A percentile compares a stretch with the other conserved stretches of the same genome.
phyloP scores from a whole-genome alignment of 2,329 filamentous ascomycete species.

The Reticulascus tulasneorum region DNA sequence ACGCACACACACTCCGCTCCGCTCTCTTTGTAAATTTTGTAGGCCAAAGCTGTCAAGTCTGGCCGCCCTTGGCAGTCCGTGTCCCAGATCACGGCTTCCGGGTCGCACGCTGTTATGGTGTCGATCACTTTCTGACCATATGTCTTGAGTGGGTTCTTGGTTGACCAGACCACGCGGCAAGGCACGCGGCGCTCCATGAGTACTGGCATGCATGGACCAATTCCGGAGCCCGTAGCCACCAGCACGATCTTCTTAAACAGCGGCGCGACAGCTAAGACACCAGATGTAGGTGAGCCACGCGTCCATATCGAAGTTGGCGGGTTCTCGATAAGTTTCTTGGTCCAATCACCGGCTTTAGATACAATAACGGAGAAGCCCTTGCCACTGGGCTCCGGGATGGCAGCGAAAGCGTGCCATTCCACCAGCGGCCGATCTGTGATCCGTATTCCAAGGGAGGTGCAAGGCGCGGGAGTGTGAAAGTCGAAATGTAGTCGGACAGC shows the following conservation, averaged over 20 bases:
- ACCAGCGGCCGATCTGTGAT: slow-evolving; percentile 59
- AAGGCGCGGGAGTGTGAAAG: slow-evolving; percentile 53
- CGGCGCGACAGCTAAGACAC: slow-evolving; percentile 63
- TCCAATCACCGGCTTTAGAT: slow-evolving; percentile 75
- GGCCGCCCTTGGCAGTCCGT: slow-evolving; percentile 56
- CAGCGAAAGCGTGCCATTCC: slow-evolving; percentile 75
- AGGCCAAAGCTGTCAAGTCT: slow-evolving; percentile 46
- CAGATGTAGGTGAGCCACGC: slow-evolving; percentile 62
- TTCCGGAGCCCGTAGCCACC: slow-evolving; percentile 69
- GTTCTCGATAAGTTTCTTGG: slow-evolving; percentile 55
- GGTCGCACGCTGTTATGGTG: slow-evolving; percentile 53
- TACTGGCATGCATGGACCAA: slow-evolving; percentile 62
- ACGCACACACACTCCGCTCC: slow-evolving; percentile 67
- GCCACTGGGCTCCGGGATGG: slow-evolving; percentile 54
- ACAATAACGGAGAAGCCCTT: slow-evolving; percentile 65
- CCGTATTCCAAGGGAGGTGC: slow-evolving; percentile 34
- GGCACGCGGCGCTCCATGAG: slow-evolving; percentile 47
- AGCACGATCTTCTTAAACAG: slow-evolving; percentile 64
- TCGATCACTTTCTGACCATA: slow-evolving; percentile 58
- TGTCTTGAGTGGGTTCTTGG: slow-evolving; percentile 56
- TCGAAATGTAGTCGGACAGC: slow-evolving; percentile 69
- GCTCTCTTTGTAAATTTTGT: slow-evolving; percentile 52
- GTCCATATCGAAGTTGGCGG: slow-evolving; percentile 63
- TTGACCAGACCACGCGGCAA: slow-evolving; percentile 66
- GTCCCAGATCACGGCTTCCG: slow-evolving; percentile 63